Evolutionary conservation across 2,329 filamentous ascomycete species (phyloP), one percentile per base, ranked within the genome.

Genomic region (Lasiodiplodia sp.): DNA sequence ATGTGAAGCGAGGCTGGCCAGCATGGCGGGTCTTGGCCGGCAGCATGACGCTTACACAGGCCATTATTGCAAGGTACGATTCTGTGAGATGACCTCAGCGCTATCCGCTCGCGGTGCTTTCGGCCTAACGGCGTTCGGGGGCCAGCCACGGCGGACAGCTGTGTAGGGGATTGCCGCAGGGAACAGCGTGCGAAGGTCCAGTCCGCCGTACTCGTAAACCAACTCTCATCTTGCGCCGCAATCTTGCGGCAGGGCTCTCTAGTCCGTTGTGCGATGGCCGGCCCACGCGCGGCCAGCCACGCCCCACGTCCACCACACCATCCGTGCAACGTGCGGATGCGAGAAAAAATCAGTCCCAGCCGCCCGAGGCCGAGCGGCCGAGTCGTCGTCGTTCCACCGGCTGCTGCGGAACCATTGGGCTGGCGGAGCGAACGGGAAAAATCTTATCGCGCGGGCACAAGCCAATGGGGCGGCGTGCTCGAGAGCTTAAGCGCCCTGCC

Each of bases 21-120:
- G 51, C 49, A 28, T 14, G 40, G n/a, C 16, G 25, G 40, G 31
- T 16, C 23, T n/a, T 28, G 58, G 49, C 12, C 31, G 16, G 11
- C 14, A 7, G 57, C 16, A 63, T 66, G 64, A 66, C 64, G 64
- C 64, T 57, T 66, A 66, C 64, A 66, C 47, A 18, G n/a, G 23
- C 60, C 12, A 47, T n/a, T 21, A n/a, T 47, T 47, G 44, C 44
- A 52, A 64, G 60, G 60, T 52, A 63, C 57, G 5, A 6, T 38
- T 12, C 62, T 38, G n/a, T 65, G 62, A 34, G 62, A 65, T 66
- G 64, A 66, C 52, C 52, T 66, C 64, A 66, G 52, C 64, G 64
- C 49, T 57, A 34, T 34, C 31, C 31, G 31, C 31, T 34, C 31
- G 31, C 31, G 8, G 31, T 34, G 44, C n/a, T 47, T 18, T 47